Percentiles rank a stretch among this genome's conserved stretches.
phyloP scores from a whole-genome alignment of 2,329 filamentous ascomycete species.

The Dactylella cylindrospora region DNA sequence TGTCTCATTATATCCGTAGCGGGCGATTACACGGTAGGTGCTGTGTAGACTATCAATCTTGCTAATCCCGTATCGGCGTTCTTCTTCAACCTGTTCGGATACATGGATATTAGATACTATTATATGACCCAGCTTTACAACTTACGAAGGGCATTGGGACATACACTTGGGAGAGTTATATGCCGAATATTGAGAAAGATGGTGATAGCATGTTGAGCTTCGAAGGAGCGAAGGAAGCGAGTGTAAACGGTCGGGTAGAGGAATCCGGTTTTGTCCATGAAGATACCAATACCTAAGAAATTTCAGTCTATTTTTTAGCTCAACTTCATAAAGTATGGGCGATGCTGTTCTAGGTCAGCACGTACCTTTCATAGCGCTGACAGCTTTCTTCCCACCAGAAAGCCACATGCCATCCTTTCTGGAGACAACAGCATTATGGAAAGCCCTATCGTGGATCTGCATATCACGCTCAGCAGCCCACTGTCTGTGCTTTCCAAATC shows the following conservation, averaged over 20 bases:
- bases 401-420: slow-evolving; percentile 34
- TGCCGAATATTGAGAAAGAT: slow-evolving; percentile 71
- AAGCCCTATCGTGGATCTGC: slow-evolving; percentile 37
- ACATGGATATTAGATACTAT: no score
- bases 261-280: slow-evolving; percentile 74
- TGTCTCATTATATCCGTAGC: slow-evolving; percentile 73
- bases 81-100: slow-evolving; percentile 47
- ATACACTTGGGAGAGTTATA: slow-evolving; percentile 53
- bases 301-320: neutral
- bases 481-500: slow-evolving; percentile 75
- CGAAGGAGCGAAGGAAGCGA: slow-evolving; percentile 72
- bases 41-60: slow-evolving; percentile 58
- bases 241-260: slow-evolving; percentile 68
- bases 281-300: slow-evolving; percentile 65
- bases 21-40: slow-evolving; percentile 68
- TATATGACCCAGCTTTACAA: no score
- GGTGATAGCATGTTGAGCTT: slow-evolving; percentile 66
- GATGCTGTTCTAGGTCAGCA: no score
- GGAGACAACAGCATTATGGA: slow-evolving; percentile 29
- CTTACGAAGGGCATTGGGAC: no score
- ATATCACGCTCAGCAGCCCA: slow-evolving; percentile 65
- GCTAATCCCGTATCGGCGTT: slow-evolving; percentile 57
- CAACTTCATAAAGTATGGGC: no score
- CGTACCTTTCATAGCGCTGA: slow-evolving; percentile 34
- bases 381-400: slow-evolving; percentile 18